phyloP scores from a whole-genome alignment of 805 yeast species.

The Zygotorulaspora danielsina region DNA sequence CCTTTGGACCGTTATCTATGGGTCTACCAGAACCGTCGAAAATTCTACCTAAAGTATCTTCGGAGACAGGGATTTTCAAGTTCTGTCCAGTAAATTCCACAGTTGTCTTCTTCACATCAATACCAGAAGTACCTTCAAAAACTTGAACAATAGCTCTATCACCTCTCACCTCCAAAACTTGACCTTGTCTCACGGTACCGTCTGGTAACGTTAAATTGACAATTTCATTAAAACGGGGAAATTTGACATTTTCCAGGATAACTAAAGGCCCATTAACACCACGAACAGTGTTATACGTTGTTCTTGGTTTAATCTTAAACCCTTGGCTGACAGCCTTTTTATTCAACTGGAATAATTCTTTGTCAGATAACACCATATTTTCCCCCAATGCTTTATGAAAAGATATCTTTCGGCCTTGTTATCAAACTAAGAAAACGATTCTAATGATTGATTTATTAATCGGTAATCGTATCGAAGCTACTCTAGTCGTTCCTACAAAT shows the following conservation, averaged over 20 bases:
- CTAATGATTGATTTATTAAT: not conserved
- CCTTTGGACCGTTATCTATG: slow-evolving; percentile 96
- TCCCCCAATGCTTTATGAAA: not conserved
- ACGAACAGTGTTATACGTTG: slow-evolving; percentile 92
- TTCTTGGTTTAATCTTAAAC: slow-evolving; percentile 84
- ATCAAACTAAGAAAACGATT: not conserved
- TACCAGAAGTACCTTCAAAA: slow-evolving; percentile 98
- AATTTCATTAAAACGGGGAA: slow-evolving; percentile 91
- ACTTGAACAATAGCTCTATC: slow-evolving; percentile 97
- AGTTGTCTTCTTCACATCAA: slow-evolving; percentile 95
- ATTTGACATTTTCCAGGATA: slow-evolving; percentile 78
- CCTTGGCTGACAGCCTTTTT: slow-evolving; percentile 90
- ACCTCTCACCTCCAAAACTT: slow-evolving; percentile 96
- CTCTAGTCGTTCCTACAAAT: not conserved
- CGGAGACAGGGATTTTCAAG: slow-evolving; percentile 90
- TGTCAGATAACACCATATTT: slow-evolving; percentile 35
- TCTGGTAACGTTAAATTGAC: slow-evolving; percentile 96
- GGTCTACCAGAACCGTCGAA: slow-evolving; percentile 99
- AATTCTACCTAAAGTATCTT: slow-evolving; percentile 95
- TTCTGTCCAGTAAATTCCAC: slow-evolving; percentile 97
- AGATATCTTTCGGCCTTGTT: not conserved
- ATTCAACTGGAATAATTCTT: slow-evolving; percentile 62
- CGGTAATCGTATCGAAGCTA: not conserved
- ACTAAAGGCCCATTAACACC: slow-evolving; percentile 99
- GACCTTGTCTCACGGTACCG: slow-evolving; percentile 93